phyloP scores from a whole-genome alignment of 2,329 filamentous ascomycete genomes.

The Fusarium sp. region DNA sequence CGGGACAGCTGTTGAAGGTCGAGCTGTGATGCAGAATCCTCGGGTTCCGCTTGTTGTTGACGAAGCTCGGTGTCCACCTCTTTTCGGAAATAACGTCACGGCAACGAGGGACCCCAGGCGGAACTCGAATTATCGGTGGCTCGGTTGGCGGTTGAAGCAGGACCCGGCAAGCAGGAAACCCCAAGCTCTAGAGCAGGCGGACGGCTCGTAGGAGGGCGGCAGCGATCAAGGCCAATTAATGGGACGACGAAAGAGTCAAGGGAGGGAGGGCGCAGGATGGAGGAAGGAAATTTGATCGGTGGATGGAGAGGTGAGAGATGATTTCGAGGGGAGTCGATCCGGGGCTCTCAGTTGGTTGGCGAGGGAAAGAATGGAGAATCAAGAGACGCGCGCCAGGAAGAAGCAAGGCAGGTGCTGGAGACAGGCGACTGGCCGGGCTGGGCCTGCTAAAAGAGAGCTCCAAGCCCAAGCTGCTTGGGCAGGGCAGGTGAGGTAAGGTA shows the following conservation, averaged over 20 bases:
- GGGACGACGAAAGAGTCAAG: constrained; percentile 35
- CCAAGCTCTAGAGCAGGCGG: constrained; percentile 20
- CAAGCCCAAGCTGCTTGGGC: constrained; percentile 22
- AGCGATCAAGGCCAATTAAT: constrained; percentile 30
- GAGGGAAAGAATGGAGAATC: constrained; percentile 46
- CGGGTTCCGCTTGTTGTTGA: constrained; percentile 40
- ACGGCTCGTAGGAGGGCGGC: constrained; percentile 23
- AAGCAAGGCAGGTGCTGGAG: constrained; percentile 37
- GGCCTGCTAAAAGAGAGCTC: constrained; percentile 34
- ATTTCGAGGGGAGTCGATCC: constrained; percentile 41
- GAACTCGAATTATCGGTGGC: constrained; percentile 40
- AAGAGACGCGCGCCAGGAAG: constrained; percentile 42
- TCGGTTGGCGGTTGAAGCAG: constrained; percentile 36
- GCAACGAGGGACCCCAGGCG: constrained; percentile 28
- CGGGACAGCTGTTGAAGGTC: constrained; percentile 21
- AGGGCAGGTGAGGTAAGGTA: constrained; percentile 29
- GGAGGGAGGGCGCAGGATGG: constrained; percentile 25
- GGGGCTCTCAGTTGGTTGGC: constrained; percentile 41
- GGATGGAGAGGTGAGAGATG: constrained; percentile 38
- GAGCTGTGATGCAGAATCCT: constrained; percentile 29
- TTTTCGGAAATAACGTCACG: constrained; percentile 48
- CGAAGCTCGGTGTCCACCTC: constrained; percentile 25
- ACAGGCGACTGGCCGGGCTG: constrained; percentile 24
- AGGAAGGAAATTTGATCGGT: constrained; percentile 36
- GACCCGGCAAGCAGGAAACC: constrained; percentile 26